Evolutionary conservation across 768 basidiomycete species (phyloP).

Genomic region (Mrakia hoshinonis): DNA sequence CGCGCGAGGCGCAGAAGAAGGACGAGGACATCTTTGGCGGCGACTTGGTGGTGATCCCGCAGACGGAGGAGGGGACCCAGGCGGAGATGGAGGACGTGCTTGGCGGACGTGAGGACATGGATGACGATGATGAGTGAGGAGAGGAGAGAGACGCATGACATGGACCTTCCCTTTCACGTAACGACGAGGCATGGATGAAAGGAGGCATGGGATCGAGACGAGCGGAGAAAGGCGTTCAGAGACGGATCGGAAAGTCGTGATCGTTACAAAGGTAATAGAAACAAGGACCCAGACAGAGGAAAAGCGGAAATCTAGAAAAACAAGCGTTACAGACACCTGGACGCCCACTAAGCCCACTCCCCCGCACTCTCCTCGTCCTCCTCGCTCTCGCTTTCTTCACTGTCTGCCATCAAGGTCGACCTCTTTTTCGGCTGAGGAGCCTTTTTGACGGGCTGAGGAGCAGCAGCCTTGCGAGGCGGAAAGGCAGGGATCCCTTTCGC

Average conservation of each 20-base stretch:
- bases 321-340: too few species aligned
- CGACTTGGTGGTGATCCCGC: background rate
- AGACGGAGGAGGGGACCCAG: background rate
- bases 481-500: background rate
- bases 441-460: background rate
- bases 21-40: conserved; percentile 22
- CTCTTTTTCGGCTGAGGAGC: background rate
- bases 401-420: background rate
- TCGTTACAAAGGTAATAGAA: too few species aligned
- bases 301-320: too few species aligned
- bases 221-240: too few species aligned
- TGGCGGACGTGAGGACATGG: background rate
- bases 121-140: background rate
- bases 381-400: background rate
- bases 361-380: background rate
- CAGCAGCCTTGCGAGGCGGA: background rate
- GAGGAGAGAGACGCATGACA: too few species aligned
- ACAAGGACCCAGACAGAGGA: too few species aligned
- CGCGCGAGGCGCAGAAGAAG: background rate
- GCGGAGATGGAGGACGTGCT: background rate
- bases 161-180: too few species aligned
- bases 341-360: background rate
- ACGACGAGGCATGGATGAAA: too few species aligned
- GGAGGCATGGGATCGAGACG: too few species aligned
- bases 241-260: too few species aligned